Evolutionary conservation across 495 filamentous ascomycete genomes (phyloP).

Genomic region (Apodospora peruviana): DNA sequence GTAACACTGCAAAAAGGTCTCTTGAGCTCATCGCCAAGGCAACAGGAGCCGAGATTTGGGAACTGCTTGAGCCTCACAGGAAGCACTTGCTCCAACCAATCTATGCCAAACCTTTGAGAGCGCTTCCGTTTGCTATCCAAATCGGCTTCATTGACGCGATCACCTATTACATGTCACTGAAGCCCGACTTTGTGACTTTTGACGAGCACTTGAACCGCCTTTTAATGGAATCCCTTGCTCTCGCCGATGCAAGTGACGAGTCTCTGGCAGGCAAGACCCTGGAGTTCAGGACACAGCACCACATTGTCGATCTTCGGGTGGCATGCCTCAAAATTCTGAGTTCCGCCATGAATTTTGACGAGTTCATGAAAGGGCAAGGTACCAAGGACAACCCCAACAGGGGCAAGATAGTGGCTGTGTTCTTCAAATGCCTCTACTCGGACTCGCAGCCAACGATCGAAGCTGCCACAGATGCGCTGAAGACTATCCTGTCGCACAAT

Average conservation of each 20-base stretch:
- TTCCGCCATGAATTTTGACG: slow-evolving; percentile 84
- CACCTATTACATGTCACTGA: slow-evolving; percentile 82
- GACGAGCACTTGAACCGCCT: slow-evolving; percentile 86
- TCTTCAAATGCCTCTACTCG: slow-evolving; percentile 96
- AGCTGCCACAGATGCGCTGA: slow-evolving; percentile 83
- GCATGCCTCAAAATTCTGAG: slow-evolving; percentile 90
- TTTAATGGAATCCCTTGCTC: slow-evolving; percentile 83
- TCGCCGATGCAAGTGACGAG: slow-evolving; percentile 92
- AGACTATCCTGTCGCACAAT: slow-evolving; percentile 75
- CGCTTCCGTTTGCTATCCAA: slow-evolving; percentile 84
- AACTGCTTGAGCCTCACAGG: slow-evolving; percentile 80
- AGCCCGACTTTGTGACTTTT: slow-evolving; percentile 79
- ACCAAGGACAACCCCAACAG: slow-evolving; percentile 56
- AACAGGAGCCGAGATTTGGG: slow-evolving; percentile 69
- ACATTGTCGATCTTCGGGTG: slow-evolving; percentile 86
- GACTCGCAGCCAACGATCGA: slow-evolving; percentile 87
- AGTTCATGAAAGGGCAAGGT: slow-evolving; percentile 63
- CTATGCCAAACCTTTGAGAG: slow-evolving; percentile 89
- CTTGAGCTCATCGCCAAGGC: slow-evolving; percentile 76
- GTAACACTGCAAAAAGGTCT: slow-evolving; percentile 73
- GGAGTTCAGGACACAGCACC: slow-evolving; percentile 86
- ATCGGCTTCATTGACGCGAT: slow-evolving; percentile 98
- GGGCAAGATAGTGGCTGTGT: slow-evolving; percentile 82
- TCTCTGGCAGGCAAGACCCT: slow-evolving; percentile 73
- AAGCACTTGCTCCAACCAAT: slow-evolving; percentile 81